These are phyloP conservation scores for Ajuga chamaepitys DNA, from an alignment of 257 asterid genomes.

Conservation along the genomic window DNA sequence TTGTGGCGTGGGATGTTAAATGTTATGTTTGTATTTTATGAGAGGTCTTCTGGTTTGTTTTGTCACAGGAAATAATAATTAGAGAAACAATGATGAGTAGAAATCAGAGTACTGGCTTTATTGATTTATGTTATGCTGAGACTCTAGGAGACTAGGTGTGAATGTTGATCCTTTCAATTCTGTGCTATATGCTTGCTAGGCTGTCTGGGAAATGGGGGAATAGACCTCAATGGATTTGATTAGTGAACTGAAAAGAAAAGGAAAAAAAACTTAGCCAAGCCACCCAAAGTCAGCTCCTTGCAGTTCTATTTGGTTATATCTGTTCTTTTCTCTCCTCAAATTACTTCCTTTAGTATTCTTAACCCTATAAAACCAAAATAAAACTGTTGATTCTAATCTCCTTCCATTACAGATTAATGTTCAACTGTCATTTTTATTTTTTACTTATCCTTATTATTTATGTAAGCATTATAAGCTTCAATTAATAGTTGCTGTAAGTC, in stretches of 20 bases:
- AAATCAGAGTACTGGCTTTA: background rate
- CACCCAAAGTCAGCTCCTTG: background rate
- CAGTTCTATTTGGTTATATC: background rate
- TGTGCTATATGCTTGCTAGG: background rate
- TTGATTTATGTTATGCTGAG: background rate
- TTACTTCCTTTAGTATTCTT: background rate
- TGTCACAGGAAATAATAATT: background rate
- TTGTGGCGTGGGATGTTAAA: background rate
- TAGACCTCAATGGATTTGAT: background rate
- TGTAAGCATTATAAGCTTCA: background rate
- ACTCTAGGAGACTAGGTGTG: background rate
- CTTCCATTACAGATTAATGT: background rate
- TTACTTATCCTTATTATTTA: background rate
- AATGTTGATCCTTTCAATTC: too few species aligned
- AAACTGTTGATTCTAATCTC: background rate
- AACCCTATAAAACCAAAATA: background rate
- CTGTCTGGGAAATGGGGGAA: background rate
- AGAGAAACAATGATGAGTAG: background rate
- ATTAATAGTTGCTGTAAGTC: background rate
- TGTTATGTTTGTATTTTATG: background rate
- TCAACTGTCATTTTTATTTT: background rate
- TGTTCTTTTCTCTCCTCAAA: too few species aligned
- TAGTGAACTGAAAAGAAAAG: background rate
- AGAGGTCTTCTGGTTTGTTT: background rate
- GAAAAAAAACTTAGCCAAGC: background rate